These are phyloP conservation scores for Macrophomina tecta DNA, from an alignment of 2,329 filamentous ascomycete species.

Conservation along the genomic window DNA sequence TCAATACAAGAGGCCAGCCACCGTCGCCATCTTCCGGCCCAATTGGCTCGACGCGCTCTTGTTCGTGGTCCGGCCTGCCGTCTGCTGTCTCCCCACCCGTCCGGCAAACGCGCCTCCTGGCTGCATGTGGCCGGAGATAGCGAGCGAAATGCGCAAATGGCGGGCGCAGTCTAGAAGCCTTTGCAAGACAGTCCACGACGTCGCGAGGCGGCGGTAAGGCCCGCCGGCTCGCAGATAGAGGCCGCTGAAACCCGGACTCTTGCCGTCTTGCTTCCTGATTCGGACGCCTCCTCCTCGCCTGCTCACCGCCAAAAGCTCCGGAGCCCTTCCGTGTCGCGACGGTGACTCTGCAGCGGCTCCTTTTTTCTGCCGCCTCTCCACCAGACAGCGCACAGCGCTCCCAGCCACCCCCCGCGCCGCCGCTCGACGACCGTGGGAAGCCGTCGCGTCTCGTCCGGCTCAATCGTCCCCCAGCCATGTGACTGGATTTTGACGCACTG, in stretches of 20 bases:
- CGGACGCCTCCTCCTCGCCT: background rate
- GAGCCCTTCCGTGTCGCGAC: no score
- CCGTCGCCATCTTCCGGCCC: background rate
- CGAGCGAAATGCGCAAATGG: background rate
- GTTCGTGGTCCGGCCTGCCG: background rate
- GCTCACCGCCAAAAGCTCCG: background rate
- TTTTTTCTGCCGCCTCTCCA: no score
- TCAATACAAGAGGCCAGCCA: background rate
- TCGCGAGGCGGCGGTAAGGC: conserved; percentile 6
- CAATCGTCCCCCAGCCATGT: background rate
- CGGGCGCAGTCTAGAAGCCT: background rate
- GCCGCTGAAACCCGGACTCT: background rate
- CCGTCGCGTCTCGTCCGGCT: background rate
- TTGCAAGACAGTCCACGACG: background rate
- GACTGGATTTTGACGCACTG: conserved; percentile 19
- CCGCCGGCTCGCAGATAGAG: background rate
- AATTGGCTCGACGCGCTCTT: background rate
- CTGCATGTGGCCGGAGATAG: background rate
- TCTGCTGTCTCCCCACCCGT: background rate
- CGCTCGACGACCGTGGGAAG: no score
- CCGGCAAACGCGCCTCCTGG: background rate
- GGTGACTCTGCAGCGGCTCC: no score
- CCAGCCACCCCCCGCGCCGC: no score
- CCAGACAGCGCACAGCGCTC: no score
- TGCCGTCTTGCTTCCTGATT: background rate